Evolutionary conservation across 2,329 filamentous ascomycete genomes (phyloP).

Genomic region (Fusarium pilosicola): DNA sequence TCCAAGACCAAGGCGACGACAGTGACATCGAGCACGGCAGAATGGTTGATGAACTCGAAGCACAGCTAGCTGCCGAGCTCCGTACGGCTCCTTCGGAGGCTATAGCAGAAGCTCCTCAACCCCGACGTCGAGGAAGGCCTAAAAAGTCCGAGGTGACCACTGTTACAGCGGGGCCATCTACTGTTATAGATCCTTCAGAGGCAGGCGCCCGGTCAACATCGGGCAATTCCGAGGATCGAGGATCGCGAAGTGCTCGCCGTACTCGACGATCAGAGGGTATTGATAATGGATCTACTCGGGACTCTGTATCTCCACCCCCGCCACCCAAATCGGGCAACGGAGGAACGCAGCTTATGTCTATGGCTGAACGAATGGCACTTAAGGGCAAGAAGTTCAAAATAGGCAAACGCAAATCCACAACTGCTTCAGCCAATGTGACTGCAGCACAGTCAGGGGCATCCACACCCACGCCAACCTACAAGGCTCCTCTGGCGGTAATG

Average conservation of each 20-base stretch:
- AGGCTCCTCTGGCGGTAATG: background rate
- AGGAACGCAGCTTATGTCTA: constrained; percentile 58
- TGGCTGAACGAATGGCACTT: constrained; percentile 67
- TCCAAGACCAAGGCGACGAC: background rate
- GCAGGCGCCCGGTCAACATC: background rate
- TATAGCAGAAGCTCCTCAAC: background rate
- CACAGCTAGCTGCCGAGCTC: constrained; percentile 29
- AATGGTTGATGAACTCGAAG: constrained; percentile 30
- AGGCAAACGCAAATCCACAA: constrained; percentile 47
- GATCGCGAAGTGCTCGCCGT: constrained; percentile 38
- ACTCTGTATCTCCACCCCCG: constrained; percentile 2
- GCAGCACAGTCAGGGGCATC: constrained; percentile 7
- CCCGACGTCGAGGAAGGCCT: constrained; percentile 42
- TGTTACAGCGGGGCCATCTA: constrained; percentile 32
- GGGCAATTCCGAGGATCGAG: background rate
- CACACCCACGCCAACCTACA: background rate
- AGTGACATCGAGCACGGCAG: constrained; percentile 30
- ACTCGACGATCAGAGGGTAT: constrained; percentile 34
- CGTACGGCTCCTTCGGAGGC: constrained; percentile 1
- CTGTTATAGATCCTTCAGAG: background rate
- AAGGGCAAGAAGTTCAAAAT: constrained; percentile 66
- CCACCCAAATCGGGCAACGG: constrained; percentile 9
- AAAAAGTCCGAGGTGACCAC: constrained; percentile 43
- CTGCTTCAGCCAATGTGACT: background rate
- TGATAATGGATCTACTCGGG: background rate